Conservation (phyloP, 164 flowering plant species). For the Echeveria elegans region DNA sequence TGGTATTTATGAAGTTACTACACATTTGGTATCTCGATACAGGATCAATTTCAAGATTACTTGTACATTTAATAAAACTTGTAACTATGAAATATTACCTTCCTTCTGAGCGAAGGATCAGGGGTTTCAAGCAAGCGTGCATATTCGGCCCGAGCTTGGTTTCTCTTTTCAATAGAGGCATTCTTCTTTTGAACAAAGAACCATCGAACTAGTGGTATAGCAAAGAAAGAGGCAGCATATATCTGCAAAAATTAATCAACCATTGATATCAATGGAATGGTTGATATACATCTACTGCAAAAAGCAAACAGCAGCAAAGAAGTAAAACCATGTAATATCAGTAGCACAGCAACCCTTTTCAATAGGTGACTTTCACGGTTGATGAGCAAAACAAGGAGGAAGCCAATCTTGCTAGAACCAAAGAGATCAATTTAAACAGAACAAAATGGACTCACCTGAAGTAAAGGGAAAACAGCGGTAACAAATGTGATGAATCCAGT, state of each 20-base stretch:
- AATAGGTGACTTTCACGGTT: background rate
- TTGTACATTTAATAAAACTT: no score
- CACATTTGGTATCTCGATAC: background rate
- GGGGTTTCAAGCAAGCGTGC: slow-evolving; percentile 69
- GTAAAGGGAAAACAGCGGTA: slow-evolving; percentile 70
- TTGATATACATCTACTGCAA: slow-evolving; percentile 10
- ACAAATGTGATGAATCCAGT: slow-evolving; percentile 77
- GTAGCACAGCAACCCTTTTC: slow-evolving; percentile 5
- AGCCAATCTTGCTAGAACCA: background rate
- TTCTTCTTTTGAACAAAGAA: slow-evolving; percentile 47
- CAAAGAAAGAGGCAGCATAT: slow-evolving; percentile 95
- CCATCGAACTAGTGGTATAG: slow-evolving; percentile 88
- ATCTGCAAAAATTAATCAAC: slow-evolving; percentile 37
- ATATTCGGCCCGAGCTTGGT: slow-evolving; percentile 51
- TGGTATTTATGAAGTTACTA: background rate
- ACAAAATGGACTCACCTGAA: slow-evolving; percentile 58
- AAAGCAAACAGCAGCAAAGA: background rate
- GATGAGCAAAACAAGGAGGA: background rate
- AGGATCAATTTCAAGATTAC: no score
- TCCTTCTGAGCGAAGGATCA: slow-evolving; percentile 57
- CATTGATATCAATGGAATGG: slow-evolving; percentile 22
- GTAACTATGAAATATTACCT: slow-evolving; percentile 57
- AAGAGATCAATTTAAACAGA: background rate
- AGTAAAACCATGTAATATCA: background rate
- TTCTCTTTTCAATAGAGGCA: slow-evolving; percentile 71